Evolutionary conservation across 2,329 filamentous ascomycete species (phyloP).

Genomic region (Colletotrichum sp.): DNA sequence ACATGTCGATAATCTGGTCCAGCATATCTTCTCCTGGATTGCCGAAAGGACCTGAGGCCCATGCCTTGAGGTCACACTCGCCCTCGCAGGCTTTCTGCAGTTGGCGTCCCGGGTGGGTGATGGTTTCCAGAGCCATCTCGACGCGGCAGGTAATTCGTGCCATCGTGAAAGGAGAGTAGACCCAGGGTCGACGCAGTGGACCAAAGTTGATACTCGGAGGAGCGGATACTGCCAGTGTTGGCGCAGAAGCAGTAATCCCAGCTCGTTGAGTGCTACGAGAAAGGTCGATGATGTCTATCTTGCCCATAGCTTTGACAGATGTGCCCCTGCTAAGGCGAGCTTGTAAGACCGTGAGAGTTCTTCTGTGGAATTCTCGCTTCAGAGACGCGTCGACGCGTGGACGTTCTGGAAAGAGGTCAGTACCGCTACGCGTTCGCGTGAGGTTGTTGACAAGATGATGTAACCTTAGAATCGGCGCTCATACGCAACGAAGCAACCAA

Average conservation of each 20-base stretch:
- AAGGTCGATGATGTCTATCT: background rate
- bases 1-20: background rate
- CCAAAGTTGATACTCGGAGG: background rate
- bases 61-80: background rate
- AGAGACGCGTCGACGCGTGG: background rate
- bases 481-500: rapidly evolving
- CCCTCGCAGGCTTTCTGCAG: background rate
- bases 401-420: rapidly evolving
- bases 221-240: background rate
- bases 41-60: no score
- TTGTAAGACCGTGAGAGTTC: background rate
- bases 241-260: no score
- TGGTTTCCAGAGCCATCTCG: background rate
- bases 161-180: background rate
- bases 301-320: background rate
- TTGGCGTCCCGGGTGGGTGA: no score
- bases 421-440: background rate
- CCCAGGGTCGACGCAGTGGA: background rate
- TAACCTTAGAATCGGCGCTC: background rate
- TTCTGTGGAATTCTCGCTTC: rapidly evolving
- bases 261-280: background rate
- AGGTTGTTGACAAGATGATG: background rate
- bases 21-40: background rate
- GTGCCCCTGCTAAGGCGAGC: background rate
- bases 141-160: background rate